Conservation (phyloP, 306 rosid species). For the Vicia villosa region DNA sequence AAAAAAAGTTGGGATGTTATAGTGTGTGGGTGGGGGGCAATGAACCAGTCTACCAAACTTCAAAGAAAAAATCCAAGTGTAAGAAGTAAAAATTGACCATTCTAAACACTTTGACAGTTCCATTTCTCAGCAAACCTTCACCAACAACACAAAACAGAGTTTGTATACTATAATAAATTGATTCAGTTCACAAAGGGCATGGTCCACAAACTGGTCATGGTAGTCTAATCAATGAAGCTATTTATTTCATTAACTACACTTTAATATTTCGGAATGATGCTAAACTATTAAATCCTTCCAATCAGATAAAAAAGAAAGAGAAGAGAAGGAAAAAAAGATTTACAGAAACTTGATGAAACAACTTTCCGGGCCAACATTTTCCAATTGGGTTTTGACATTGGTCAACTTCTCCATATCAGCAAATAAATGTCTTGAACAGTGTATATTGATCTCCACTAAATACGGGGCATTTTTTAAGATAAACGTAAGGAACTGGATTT, state of each 20-base stretch:
- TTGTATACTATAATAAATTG: not conserved
- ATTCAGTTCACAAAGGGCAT: not conserved
- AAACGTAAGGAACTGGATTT: conserved; percentile 26
- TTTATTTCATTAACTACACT: not conserved
- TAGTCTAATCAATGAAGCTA: not conserved
- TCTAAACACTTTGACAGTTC: no score
- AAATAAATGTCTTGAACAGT: not conserved
- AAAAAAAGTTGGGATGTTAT: no score
- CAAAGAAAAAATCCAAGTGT: no score
- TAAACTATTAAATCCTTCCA: not conserved
- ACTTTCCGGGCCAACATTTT: not conserved
- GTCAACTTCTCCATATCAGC: conserved; percentile 12
- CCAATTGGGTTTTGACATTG: conserved; percentile 16
- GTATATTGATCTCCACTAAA: conserved; percentile 21
- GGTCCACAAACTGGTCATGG: not conserved
- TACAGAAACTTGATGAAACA: conserved; percentile 14
- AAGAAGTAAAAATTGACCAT: no score
- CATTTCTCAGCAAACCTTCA: no score
- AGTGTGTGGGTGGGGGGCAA: no score
- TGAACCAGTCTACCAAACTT: no score
- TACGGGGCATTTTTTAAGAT: conserved; percentile 16
- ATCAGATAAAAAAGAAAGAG: not conserved
- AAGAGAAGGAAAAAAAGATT: not conserved
- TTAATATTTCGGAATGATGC: not conserved
- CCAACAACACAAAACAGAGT: no score